These are phyloP conservation scores for Tricholoma hemisulphureum DNA, from an alignment of 768 basidiomycete genomes.

Conservation along the genomic window DNA sequence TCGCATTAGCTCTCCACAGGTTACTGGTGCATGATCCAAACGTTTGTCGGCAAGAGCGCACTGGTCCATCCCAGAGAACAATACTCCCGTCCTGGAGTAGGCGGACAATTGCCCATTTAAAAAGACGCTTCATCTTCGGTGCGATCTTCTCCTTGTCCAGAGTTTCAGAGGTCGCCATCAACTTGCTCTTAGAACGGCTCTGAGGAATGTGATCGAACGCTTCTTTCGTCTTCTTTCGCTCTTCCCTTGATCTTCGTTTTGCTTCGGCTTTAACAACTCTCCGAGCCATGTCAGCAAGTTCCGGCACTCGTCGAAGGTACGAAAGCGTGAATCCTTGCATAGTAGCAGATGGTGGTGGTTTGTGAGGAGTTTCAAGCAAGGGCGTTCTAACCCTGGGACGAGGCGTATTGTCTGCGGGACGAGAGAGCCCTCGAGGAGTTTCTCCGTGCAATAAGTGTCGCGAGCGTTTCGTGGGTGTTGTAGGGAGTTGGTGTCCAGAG, in stretches of 20 bases:
- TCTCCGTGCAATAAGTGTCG: slow-evolving; percentile 8
- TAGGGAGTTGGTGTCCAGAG: background rate
- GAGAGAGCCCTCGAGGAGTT: slow-evolving; percentile 23
- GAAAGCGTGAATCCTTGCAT: slow-evolving; percentile 65
- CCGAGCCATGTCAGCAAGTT: slow-evolving; percentile 60
- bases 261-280: slow-evolving; percentile 63
- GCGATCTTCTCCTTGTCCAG: slow-evolving; percentile 26
- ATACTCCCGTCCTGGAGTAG: slow-evolving; percentile 72
- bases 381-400: slow-evolving; percentile 17
- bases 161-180: background rate
- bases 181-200: background rate
- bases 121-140: slow-evolving; percentile 65
- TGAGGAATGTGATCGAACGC: slow-evolving; percentile 10
- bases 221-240: slow-evolving; percentile 42
- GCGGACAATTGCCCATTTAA: slow-evolving; percentile 60
- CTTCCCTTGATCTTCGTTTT: slow-evolving; percentile 51
- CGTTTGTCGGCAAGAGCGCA: slow-evolving; percentile 31
- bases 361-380: slow-evolving; percentile 2
- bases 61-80: slow-evolving; percentile 69
- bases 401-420: slow-evolving; percentile 21
- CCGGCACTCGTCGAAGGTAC: slow-evolving; percentile 75
- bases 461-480: slow-evolving; percentile 10
- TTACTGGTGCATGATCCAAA: slow-evolving; percentile 24
- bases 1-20: slow-evolving; percentile 50
- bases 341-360: background rate